Evolutionary conservation across 1,284 basidiomycete species (phyloP).

Genomic region (Cutaneotrichosporon cavernicola): DNA sequence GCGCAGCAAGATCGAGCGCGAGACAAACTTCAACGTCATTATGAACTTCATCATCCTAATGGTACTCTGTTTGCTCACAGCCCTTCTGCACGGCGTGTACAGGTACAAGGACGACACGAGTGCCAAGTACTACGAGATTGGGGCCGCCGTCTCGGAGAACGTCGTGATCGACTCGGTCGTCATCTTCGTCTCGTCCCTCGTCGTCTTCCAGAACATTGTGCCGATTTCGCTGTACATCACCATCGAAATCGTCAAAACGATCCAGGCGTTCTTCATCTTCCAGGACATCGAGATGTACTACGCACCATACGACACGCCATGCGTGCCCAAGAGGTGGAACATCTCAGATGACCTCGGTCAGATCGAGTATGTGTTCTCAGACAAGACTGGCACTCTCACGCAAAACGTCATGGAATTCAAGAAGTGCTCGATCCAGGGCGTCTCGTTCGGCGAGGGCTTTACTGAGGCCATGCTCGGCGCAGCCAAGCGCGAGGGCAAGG

Average conservation of each 20-base stretch:
- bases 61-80: slow-evolving; percentile 69
- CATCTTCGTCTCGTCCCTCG: slow-evolving; percentile 84
- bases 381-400: slow-evolving; percentile 95
- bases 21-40: slow-evolving; percentile 80
- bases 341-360: slow-evolving; percentile 97
- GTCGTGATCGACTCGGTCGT: slow-evolving; percentile 74
- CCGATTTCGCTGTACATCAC: slow-evolving; percentile 97
- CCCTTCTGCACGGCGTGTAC: slow-evolving; percentile 56
- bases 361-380: slow-evolving; percentile 96
- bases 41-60: slow-evolving; percentile 86
- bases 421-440: slow-evolving; percentile 83
- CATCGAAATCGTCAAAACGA: slow-evolving; percentile 94
- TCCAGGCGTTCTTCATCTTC: slow-evolving; percentile 96
- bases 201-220: slow-evolving; percentile 97
- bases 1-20: slow-evolving; percentile 92
- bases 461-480: slow-evolving; percentile 94
- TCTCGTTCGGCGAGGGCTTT: slow-evolving; percentile 85
- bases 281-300: slow-evolving; percentile 98
- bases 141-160: slow-evolving; percentile 63
- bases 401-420: slow-evolving; percentile 99
- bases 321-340: slow-evolving; percentile 96
- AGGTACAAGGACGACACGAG: slow-evolving; percentile 67
- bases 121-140: slow-evolving; percentile 68
- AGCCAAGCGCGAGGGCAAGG: slow-evolving; percentile 74
- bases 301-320: slow-evolving; percentile 76